Conservation (phyloP, 1,139 yeast genomes). For the Zygoascus hellenicus region DNA sequence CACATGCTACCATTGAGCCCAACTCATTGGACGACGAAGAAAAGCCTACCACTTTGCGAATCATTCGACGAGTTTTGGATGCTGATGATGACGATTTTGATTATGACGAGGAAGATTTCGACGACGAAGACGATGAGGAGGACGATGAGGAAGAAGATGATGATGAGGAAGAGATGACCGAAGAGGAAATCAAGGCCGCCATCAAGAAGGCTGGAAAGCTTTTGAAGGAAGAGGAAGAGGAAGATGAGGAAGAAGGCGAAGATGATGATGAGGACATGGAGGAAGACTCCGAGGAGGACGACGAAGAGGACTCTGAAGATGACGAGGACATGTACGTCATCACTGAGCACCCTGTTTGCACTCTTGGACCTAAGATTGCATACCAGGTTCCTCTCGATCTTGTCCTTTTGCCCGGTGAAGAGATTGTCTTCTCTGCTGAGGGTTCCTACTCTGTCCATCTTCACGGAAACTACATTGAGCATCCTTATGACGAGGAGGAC, state of each 20-base stretch:
- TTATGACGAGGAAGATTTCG: slow-evolving; percentile 49
- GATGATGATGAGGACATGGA: slow-evolving; percentile 38
- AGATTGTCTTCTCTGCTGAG: slow-evolving; percentile 86
- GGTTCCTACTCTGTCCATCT: slow-evolving; percentile 93
- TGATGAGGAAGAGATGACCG: slow-evolving; percentile 29
- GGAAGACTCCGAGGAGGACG: slow-evolving; percentile 34
- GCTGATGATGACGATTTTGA: slow-evolving; percentile 46
- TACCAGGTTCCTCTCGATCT: slow-evolving; percentile 89
- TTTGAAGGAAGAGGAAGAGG: slow-evolving; percentile 34
- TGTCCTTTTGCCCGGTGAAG: slow-evolving; percentile 90
- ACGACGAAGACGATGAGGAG: slow-evolving; percentile 45
- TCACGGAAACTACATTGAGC: slow-evolving; percentile 92
- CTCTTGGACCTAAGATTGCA: slow-evolving; percentile 69
- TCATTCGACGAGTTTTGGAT: slow-evolving; percentile 66
- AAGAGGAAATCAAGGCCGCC: slow-evolving; percentile 16
- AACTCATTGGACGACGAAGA: slow-evolving; percentile 60
- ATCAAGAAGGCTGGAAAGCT: slow-evolving; percentile 22
- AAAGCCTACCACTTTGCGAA: slow-evolving; percentile 82
- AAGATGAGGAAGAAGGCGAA: slow-evolving; percentile 38
- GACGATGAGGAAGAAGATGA: slow-evolving; percentile 33
- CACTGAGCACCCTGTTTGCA: slow-evolving; percentile 79
- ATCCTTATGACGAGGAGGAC: slow-evolving; percentile 74
- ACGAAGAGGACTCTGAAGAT: slow-evolving; percentile 36
- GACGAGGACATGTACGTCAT: slow-evolving; percentile 58
- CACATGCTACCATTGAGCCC: slow-evolving; percentile 95